phyloP scores from a whole-genome alignment of 2,329 filamentous ascomycete genomes.

The Chrysoporthe cubensis region DNA sequence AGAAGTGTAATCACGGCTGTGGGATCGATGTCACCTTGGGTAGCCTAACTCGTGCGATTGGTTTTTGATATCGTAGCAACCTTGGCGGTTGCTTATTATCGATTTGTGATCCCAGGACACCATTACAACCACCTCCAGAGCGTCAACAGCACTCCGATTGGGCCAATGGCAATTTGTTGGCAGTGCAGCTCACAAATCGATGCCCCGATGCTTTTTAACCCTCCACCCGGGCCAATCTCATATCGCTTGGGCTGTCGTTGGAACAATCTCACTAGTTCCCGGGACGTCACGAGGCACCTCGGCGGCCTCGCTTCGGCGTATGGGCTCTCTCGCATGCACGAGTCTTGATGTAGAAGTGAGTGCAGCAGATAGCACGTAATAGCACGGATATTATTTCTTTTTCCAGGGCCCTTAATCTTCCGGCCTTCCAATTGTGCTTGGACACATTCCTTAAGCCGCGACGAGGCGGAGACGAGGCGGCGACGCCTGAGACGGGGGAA shows the following conservation, averaged over 20 bases:
- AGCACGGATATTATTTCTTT: background rate
- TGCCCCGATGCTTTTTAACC: background rate
- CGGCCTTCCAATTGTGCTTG: background rate
- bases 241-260: slow-evolving; percentile 1
- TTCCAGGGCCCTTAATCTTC: background rate
- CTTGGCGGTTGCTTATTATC: background rate
- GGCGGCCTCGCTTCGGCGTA: background rate
- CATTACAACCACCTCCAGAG: background rate
- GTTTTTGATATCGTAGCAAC: background rate
- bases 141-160: background rate
- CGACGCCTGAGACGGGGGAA: background rate
- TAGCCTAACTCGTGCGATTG: background rate
- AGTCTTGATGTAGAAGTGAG: background rate
- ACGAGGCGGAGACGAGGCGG: background rate
- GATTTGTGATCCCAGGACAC: background rate
- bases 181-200: background rate
- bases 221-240: background rate
- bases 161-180: background rate
- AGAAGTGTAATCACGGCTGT: background rate
- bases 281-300: background rate
- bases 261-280: background rate
- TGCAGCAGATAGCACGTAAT: background rate
- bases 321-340: background rate
- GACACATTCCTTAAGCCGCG: background rate
- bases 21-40: background rate